Evolutionary conservation across 441 rosid genomes (phyloP), one percentile per base, ranked within the genome.

Genomic region (Pelargonium myrrhifolium): DNA sequence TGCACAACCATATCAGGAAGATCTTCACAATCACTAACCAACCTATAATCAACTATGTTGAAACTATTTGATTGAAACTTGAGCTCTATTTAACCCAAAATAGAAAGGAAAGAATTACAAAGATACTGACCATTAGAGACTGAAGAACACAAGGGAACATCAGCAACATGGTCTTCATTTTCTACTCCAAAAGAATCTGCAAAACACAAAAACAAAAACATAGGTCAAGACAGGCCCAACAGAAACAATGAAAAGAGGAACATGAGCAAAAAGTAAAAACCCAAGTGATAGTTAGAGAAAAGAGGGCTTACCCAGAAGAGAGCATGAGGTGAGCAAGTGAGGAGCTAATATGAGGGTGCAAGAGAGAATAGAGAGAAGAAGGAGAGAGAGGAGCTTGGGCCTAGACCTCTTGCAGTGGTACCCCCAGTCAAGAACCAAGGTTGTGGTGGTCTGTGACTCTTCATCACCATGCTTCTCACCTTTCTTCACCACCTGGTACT

Each of bases 341-440:
- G 88, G 85, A 28, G 79, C 79, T 72, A 88, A 64, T 22, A 92
- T 67, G 71, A 92, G 78, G 75, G 75, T 70, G 76, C 83, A 89
- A 65, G 86, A 88, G 56, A 92, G 78, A 43, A 89, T 47, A 14
- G 88, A 83, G 59, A 92, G 83, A n/a, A 88, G 62, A 62, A 92
- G 77, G 37, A 88, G 68, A 70, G 74, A 77, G 1, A 82, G 71
- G 77, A 89, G 85, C 76, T 83, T 88, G 15, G 86, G 89, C 76
- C 82, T 86, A 74, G 77, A 77, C 68, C 81, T 81, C 77, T 76
- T 87, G 80, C 65, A 79, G 66, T 26, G 72, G 65, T 20, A 56
- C 1, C 68, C 74, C 8, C 77, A 81, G 49, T 76, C 78, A 1
- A 68, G 53, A 67, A 68, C 56, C 43, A 82, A 65, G 69, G 71